A percentile compares a stretch with the other conserved stretches of the same genome.
These are phyloP conservation scores for Hirschioporus abietinus DNA, from an alignment of 768 basidiomycete genomes.

Conservation along the genomic window DNA sequence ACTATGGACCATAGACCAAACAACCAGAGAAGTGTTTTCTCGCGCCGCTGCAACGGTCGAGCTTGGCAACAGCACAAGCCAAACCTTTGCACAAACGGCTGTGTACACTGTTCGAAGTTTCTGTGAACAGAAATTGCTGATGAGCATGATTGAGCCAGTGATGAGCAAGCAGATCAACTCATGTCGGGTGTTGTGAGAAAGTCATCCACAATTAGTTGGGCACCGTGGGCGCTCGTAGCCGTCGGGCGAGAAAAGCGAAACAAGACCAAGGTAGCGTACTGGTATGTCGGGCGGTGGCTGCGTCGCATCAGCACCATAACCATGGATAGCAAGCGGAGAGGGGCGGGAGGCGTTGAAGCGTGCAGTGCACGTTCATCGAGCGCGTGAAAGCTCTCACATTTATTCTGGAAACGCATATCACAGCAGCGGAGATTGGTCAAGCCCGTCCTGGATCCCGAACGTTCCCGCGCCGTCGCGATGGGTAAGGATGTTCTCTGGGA, in stretches of 20 bases:
- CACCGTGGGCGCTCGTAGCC: background rate
- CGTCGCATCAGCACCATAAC: background rate
- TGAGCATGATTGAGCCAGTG: background rate
- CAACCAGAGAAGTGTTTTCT: background rate
- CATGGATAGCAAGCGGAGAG: background rate
- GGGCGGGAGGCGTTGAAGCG: slow-evolving; percentile 1
- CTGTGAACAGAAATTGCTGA: background rate
- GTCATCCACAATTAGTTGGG: background rate
- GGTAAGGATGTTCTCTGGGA: background rate
- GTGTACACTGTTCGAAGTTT: background rate
- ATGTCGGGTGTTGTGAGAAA: background rate
- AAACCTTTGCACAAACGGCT: background rate
- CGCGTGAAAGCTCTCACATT: background rate
- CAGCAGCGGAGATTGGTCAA: background rate
- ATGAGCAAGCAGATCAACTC: background rate
- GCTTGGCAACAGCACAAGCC: background rate
- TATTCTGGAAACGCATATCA: background rate
- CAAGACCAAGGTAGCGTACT: background rate
- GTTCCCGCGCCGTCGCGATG: background rate
- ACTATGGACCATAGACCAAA: background rate
- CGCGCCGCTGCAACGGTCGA: background rate
- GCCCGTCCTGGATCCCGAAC: background rate
- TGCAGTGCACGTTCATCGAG: background rate
- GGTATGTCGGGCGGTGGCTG: background rate
- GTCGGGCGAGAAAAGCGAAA: background rate